Base-by-base conservation (phyloP, 805 yeast species). In the Phaffomyces opuntiae region DNA sequence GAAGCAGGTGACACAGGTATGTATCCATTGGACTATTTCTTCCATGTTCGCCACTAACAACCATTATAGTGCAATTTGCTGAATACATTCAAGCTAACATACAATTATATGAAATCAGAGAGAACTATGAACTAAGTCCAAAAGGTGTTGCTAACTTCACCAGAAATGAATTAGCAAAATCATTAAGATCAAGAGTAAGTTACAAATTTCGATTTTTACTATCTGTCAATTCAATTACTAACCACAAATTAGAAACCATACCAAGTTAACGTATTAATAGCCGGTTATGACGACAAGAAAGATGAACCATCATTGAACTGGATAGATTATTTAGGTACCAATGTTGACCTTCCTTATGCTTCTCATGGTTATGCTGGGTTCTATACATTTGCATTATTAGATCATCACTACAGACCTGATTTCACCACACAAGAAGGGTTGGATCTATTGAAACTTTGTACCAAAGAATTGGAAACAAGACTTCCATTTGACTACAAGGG, bases 311-410 rank as follows among this genome's bases (percentile, higher is more conserved):
- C 77, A 43, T 73, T 93, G 57, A 82, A 85, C 60, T 88, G 91
- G 83, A 85, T 93, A 54, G 99, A 93, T 63, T 93, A 93, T 64
- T 70, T 93, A 53, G 99, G 99, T 8, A 87, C 99, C 3, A 80
- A 83, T 53, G 95, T 83, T 14, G 87, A 83, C 49, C 73, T 93
- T 48, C 98, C 99, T 14, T 93, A 93, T 62, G 96, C 95, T 16
- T 98, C 98, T 2, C 99, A 93, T 64, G 99, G 99, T 12, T 93
- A 93, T 61, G 96, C 98, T n/a, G 96, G 95, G 2, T 93, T 91
- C 67, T 93, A 93, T 65, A 81, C 96, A 31, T 76, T 88, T 65
- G 86, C 98, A 2, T 70, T 91, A 52, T 73, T 93, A 54, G 99
- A 93, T 69, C 89, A 83, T 55, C 96, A 89, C 67, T 89, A 90